These are phyloP conservation scores for Neoascochyta sp. DNA, from an alignment of 2,329 filamentous ascomycete genomes.

Conservation along the genomic window DNA sequence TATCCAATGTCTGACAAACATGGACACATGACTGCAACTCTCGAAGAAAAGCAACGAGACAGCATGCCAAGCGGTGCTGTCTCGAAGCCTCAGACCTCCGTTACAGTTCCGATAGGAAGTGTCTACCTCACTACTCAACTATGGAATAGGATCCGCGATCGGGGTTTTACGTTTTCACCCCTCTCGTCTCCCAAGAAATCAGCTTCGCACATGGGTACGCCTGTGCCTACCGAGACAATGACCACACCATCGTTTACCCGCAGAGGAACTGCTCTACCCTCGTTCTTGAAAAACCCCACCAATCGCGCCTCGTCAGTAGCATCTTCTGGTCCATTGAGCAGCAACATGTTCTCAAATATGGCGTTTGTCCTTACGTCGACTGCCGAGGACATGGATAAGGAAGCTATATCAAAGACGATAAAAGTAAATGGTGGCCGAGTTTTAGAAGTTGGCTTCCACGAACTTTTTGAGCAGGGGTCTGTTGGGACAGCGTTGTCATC, in stretches of 20 bases:
- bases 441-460: constrained; percentile 72
- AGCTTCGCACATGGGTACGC: constrained; percentile 22
- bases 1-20: constrained; percentile 41
- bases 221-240: constrained; percentile 31
- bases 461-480: constrained; percentile 62
- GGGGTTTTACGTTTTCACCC: constrained; percentile 32
- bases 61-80: constrained; percentile 29
- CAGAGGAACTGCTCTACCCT: constrained; percentile 30
- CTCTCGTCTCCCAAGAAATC: constrained; percentile 14
- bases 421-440: constrained; percentile 67
- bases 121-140: constrained; percentile 46
- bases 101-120: constrained; percentile 40
- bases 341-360: constrained; percentile 71
- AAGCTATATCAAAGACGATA: constrained; percentile 61
- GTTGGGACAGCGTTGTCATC: too few relatives aligned
- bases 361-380: constrained; percentile 78
- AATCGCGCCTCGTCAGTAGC: constrained; percentile 28
- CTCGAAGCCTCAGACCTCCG: constrained; percentile 15
- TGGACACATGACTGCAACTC: constrained; percentile 40
- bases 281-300: constrained; percentile 24
- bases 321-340: constrained; percentile 22
- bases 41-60: constrained; percentile 42
- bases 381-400: constrained; percentile 51
- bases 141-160: constrained; percentile 42
- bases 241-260: constrained; percentile 51